phyloP scores from a whole-genome alignment of 768 basidiomycete genomes.

The Boletus patriciae region DNA sequence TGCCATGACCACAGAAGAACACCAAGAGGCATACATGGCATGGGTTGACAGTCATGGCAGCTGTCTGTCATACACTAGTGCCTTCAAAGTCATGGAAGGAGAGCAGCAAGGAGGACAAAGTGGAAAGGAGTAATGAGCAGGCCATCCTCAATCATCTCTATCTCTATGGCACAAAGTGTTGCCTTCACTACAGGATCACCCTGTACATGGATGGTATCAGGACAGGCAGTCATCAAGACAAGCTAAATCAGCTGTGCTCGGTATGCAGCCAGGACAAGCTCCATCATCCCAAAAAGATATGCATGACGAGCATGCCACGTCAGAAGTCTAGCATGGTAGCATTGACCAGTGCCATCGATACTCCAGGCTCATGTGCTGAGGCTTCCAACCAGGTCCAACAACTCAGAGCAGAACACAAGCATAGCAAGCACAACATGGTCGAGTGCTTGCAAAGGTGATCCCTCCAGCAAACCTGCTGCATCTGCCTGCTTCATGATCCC shows the following conservation, averaged over 20 bases:
- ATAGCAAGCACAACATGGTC: not conserved
- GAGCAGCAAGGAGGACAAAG: not conserved
- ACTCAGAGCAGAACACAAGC: not conserved
- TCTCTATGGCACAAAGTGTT: not conserved
- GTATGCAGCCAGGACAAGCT: not conserved
- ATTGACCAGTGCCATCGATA: too few relatives aligned
- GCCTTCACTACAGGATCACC: slow-evolving; percentile 5
- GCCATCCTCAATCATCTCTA: not conserved
- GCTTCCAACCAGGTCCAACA: not conserved
- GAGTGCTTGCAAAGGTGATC: not conserved
- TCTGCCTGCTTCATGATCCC: not conserved
- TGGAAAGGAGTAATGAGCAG: not conserved
- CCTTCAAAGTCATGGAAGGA: not conserved
- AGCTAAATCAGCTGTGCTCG: not conserved
- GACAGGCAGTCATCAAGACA: not conserved
- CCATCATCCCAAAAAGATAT: not conserved
- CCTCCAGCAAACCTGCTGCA: not conserved
- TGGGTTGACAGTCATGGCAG: slow-evolving; percentile 10
- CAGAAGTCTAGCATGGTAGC: not conserved
- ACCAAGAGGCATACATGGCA: not conserved
- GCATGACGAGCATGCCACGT: not conserved
- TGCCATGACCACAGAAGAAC: not conserved
- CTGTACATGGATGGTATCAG: not conserved
- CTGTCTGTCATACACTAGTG: not conserved
- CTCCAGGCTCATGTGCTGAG: not conserved